Evolutionary conservation across 495 filamentous ascomycete genomes (phyloP).

Genomic region (Xylaria cubensis): DNA sequence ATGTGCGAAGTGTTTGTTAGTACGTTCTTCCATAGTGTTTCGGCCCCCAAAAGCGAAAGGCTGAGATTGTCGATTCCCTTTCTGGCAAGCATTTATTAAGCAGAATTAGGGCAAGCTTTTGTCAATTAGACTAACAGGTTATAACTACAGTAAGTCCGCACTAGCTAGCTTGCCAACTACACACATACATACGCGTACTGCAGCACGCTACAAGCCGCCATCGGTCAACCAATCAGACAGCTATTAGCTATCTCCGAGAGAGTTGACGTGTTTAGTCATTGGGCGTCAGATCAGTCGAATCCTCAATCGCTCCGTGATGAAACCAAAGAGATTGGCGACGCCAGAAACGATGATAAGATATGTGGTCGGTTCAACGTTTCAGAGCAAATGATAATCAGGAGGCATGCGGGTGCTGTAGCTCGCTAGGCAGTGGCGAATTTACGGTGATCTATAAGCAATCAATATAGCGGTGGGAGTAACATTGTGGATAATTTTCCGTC

Average conservation of each 20-base stretch:
- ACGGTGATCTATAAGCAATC: conserved; percentile 1
- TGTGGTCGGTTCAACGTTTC: background rate
- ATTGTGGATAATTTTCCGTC: background rate
- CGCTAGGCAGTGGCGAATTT: conserved; percentile 14
- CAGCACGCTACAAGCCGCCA: background rate
- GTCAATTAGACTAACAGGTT: background rate
- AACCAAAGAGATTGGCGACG: background rate
- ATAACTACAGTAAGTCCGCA: background rate
- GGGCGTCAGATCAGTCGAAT: background rate
- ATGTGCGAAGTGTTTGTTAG: too few relatives aligned
- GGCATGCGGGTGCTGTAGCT: background rate
- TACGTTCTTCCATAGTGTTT: background rate
- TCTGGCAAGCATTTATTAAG: background rate
- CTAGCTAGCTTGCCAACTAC: background rate
- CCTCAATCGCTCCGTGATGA: background rate
- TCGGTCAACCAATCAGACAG: conserved; percentile 6
- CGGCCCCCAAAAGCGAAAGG: background rate
- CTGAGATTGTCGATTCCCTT: background rate
- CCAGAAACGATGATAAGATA: background rate
- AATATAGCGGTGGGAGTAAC: background rate
- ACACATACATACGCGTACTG: background rate
- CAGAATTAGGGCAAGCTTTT: background rate
- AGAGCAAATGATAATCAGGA: conserved; percentile 6
- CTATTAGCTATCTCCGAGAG: background rate
- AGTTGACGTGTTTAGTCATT: background rate